Conservation (phyloP, 2,329 filamentous ascomycete species). For the Colletotrichum neosansevieriae region DNA sequence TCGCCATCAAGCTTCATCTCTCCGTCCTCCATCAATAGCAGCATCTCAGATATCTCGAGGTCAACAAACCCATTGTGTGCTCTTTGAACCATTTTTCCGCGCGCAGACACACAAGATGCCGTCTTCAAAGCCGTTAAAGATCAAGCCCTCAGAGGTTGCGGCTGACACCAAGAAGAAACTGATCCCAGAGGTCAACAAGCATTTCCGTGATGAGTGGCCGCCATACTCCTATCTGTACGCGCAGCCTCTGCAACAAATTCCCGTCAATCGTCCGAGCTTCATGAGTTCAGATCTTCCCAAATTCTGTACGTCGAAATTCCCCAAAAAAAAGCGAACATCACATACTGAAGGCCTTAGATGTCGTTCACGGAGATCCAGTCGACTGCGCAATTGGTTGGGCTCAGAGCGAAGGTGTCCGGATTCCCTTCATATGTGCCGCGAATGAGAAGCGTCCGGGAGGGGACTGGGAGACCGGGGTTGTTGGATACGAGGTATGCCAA, state of each 20-base stretch:
- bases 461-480: slow-evolving; percentile 78
- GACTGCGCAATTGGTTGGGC: slow-evolving; percentile 36
- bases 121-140: slow-evolving; percentile 59
- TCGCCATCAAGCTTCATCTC: slow-evolving; percentile 18
- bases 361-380: slow-evolving; percentile 31
- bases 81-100: not conserved
- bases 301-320: slow-evolving; percentile 29
- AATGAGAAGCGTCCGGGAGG: slow-evolving; percentile 82
- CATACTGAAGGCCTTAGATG: slow-evolving; percentile 42
- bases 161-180: slow-evolving; percentile 78
- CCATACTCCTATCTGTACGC: slow-evolving; percentile 70
- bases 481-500: slow-evolving; percentile 52
- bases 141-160: slow-evolving; percentile 77
- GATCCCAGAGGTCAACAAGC: slow-evolving; percentile 72
- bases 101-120: slow-evolving; percentile 28
- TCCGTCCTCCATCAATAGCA: slow-evolving; percentile 1
- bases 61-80: not conserved
- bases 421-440: slow-evolving; percentile 79
- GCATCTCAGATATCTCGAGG: not conserved
- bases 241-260: slow-evolving; percentile 61
- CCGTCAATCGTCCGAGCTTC: slow-evolving; percentile 49
- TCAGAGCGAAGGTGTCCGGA: slow-evolving; percentile 48
- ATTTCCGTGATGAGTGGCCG: slow-evolving; percentile 66
- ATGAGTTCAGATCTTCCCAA: slow-evolving; percentile 38
- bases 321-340: not conserved